These are phyloP conservation scores for Cupressus sempervirens DNA, from an alignment of 75 land plant species.

Conservation along the genomic window DNA sequence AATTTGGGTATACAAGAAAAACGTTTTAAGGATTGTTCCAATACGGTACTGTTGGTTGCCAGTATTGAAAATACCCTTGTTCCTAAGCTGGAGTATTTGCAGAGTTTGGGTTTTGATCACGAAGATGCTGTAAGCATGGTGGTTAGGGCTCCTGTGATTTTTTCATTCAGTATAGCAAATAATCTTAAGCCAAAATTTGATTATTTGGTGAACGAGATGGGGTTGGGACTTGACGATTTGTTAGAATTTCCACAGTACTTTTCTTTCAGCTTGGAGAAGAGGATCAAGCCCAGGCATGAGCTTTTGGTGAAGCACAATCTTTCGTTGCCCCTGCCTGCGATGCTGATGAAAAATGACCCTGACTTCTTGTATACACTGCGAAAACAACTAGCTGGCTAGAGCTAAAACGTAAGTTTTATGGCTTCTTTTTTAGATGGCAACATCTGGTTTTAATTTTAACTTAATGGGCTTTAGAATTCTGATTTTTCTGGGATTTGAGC, in stretches of 20 bases:
- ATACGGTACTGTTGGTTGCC: constrained; percentile 62
- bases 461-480: too few relatives aligned
- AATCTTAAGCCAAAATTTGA: constrained; percentile 73
- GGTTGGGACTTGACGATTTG: constrained; percentile 50
- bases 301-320: constrained; percentile 28
- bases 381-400: not conserved
- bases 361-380: constrained; percentile 46
- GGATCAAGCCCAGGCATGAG: constrained; percentile 71
- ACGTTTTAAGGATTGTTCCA: constrained; percentile 23
- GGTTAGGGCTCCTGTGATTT: constrained; percentile 59
- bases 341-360: constrained; percentile 67
- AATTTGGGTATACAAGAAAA: constrained; percentile 43
- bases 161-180: constrained; percentile 70
- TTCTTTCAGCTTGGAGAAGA: too few relatives aligned
- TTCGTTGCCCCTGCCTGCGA: constrained; percentile 44
- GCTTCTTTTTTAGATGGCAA: not conserved
- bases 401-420: not conserved
- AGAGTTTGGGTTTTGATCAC: constrained; percentile 39
- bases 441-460: too few relatives aligned
- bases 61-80: constrained; percentile 60
- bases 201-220: constrained; percentile 60
- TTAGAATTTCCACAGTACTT: constrained; percentile 88
- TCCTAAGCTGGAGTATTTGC: constrained; percentile 65
- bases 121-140: constrained; percentile 57
- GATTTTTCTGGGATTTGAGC: too few relatives aligned